phyloP scores from a whole-genome alignment of 352 stramenopile genomes.

The Phytophthora macrochlamydospora region DNA sequence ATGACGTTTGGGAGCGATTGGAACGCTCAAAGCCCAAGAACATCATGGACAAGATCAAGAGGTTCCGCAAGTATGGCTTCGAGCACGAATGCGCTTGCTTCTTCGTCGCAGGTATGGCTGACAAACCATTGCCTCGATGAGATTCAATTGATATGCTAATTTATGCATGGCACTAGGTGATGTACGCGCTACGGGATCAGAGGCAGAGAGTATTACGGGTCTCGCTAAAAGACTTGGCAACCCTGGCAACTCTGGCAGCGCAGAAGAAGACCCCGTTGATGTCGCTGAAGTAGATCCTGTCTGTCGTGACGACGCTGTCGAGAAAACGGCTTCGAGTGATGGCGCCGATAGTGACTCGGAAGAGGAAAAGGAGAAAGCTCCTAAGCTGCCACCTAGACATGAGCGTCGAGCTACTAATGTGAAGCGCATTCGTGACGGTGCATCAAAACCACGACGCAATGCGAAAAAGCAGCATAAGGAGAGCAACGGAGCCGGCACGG shows the following conservation, averaged over 20 bases:
- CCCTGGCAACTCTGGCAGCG: no score
- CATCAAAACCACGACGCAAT: neutral
- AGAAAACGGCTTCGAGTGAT: no score
- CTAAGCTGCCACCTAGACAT: neutral
- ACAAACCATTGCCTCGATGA: neutral
- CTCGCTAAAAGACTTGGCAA: neutral
- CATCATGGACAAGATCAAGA: neutral
- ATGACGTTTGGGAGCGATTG: constrained; percentile 2
- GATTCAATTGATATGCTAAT: neutral
- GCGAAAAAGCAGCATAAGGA: neutral
- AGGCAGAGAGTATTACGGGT: neutral
- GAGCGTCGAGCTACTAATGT: neutral
- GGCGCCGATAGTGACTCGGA: no score
- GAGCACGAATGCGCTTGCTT: neutral
- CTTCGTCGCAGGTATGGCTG: neutral
- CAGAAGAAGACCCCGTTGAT: neutral
- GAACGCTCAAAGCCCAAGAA: neutral
- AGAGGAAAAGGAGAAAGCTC: no score
- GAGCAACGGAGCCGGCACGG: no score
- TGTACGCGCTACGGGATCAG: neutral
- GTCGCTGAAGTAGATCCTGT: neutral
- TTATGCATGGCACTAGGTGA: neutral
- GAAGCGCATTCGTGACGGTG: neutral
- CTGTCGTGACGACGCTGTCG: no score
- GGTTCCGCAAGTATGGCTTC: neutral